Base-by-base conservation (phyloP, 768 basidiomycete genomes). In the Rhodotorula babjevae region DNA sequence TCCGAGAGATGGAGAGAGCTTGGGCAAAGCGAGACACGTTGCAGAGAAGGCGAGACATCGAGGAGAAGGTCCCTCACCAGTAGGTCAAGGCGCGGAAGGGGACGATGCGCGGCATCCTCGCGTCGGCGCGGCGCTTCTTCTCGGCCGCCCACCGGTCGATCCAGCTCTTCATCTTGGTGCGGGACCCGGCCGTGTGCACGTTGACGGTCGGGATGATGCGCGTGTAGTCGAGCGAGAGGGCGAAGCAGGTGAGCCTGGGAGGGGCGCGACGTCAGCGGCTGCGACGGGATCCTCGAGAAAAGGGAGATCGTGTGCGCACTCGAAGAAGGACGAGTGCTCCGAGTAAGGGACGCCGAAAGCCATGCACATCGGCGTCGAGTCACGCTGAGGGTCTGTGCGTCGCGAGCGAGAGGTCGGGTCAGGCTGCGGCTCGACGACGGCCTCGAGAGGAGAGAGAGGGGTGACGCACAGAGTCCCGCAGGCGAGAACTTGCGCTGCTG, bases 161-260 rank as follows among this genome's bases (percentile, higher is more conserved):
- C 95, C 94, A 98, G 74, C 86, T 86, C 40, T 85, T 83, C 89
- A 98, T 96, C 84, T 91, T 97, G 12, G 83, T 87, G 64, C 94
- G 83, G 46, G 90, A 88, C 14, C 74, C 80, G 77, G 88, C 86
- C 69, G 84, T 91, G 29, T 88, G 90, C 3, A 94, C 88, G 75
- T 93, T 95, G 52, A 94, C 96, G 0, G 96, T 98, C 18, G 96
- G 91, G 77, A 98, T 94, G 85, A 98, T 95, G 79, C 87, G 89
- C 0, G 82, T 84, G 89, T 88, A 95, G 73, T 87, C 86, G 56
- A 93, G 84, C 29, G 91, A 92, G 82, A 97, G 85, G 9, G 93
- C 92, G 80, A 97, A 97, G 80, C 92, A 94, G 19, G 93, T 95
- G 74, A 74, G 68, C 47, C 66, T 77, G 69, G 3, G 57, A n/a